Percentiles rank a stretch among this genome's conserved stretches.
Evolutionary conservation across 2,329 filamentous ascomycete genomes (phyloP).

Genomic region (Colletotrichum sp.): DNA sequence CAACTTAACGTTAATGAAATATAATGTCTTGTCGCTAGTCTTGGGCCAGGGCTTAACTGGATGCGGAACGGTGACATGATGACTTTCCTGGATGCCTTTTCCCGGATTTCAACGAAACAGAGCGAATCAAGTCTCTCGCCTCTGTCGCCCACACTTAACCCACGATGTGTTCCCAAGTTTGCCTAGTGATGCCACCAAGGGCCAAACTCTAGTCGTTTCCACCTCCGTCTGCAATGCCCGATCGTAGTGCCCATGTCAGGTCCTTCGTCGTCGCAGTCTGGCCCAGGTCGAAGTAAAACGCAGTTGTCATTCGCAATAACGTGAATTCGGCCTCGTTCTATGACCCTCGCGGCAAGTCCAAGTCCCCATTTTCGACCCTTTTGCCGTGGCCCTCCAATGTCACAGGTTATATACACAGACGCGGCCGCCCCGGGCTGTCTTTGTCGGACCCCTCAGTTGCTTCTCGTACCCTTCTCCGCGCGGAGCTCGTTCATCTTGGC

Average conservation of each 20-base stretch:
- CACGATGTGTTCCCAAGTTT: not conserved
- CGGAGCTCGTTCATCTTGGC: slow-evolving; percentile 98
- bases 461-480: slow-evolving; percentile 81
- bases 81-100: not conserved
- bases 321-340: slow-evolving; percentile 22
- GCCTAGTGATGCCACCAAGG: not conserved
- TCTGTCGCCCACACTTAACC: not conserved
- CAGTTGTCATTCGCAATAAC: slow-evolving; percentile 8
- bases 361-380: not conserved
- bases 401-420: slow-evolving; percentile 21
- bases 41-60: not conserved
- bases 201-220: not conserved
- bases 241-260: not conserved
- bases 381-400: not conserved
- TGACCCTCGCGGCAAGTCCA: slow-evolving; percentile 3
- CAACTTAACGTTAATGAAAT: not conserved
- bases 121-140: not conserved
- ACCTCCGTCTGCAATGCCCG: not conserved
- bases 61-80: too few relatives aligned
- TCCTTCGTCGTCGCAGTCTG: not conserved
- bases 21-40: not conserved
- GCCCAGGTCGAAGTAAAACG: not conserved
- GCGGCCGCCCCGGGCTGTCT: slow-evolving; percentile 4
- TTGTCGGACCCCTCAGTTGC: slow-evolving; percentile 65
- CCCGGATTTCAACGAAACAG: not conserved